Conservation (phyloP, 2,329 filamentous ascomycete genomes). For the Botrytis medusae region DNA sequence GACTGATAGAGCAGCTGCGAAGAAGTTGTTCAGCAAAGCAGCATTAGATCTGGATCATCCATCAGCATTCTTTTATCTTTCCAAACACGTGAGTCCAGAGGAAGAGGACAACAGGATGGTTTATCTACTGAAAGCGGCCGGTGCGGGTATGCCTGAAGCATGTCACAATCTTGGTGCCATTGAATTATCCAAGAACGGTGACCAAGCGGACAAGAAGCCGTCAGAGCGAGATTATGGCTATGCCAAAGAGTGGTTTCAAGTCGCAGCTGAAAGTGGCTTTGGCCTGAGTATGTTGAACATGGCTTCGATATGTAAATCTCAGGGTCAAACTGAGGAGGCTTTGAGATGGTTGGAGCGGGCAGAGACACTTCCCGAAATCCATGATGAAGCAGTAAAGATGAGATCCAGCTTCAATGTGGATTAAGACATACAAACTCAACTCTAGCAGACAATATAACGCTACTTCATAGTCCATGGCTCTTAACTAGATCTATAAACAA, state of each 20-base stretch:
- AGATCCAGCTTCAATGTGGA: not conserved
- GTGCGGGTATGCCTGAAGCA: conserved; percentile 37
- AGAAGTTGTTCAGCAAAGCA: conserved; percentile 34
- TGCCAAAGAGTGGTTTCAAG: conserved; percentile 37
- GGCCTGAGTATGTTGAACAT: conserved; percentile 37
- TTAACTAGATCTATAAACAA: not conserved
- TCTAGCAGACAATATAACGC: not conserved
- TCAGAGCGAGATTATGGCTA: conserved; percentile 32
- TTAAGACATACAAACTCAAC: not conserved
- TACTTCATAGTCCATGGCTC: not conserved
- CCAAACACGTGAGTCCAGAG: conserved; percentile 26
- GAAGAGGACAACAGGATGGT: conserved; percentile 28
- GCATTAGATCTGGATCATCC: conserved; percentile 38
- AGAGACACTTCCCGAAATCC: conserved; percentile 8
- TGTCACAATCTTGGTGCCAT: conserved; percentile 36
- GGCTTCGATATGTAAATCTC: conserved; percentile 32
- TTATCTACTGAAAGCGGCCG: conserved; percentile 38
- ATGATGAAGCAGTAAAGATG: conserved; percentile 2
- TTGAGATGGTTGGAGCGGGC: conserved; percentile 34
- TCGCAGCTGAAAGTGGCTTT: conserved; percentile 34
- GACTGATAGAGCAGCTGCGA: conserved; percentile 28
- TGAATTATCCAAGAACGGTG: conserved; percentile 29
- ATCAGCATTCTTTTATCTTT: conserved; percentile 37
- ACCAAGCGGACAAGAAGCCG: conserved; percentile 16
- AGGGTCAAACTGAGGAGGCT: conserved; percentile 28